Evolutionary conservation across 1,284 basidiomycete genomes (phyloP), one percentile per base, ranked within the genome.

Genomic region (Ustilago sp.): DNA sequence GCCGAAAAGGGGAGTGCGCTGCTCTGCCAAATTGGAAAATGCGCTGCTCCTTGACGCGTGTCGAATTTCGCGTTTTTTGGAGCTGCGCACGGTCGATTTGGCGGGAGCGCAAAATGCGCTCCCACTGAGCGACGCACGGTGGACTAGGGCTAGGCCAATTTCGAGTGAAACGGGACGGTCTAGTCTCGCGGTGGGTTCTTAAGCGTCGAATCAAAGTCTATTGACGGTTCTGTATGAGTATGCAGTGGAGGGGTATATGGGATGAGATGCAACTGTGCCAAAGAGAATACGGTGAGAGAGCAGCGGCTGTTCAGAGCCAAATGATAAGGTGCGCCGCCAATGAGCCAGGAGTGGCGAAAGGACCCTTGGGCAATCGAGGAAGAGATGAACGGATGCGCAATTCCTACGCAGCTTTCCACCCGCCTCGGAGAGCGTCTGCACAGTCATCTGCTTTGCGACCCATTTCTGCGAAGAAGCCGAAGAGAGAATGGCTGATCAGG

Each of bases 401-500:
- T 4, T 8, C 4, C 48, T 50, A 32, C 23, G 23, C 28, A 13
- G 65, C 32, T 48, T 71, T 71, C 69, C 69, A 71, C 39, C 69
- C 69, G 23, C 39, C 56, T 15, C 69, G 41, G 7, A 71, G 59
- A 3, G 63, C 38, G 8, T 71, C 63, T 31, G 55, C 59, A 38
- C 77, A 80, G 6, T 56, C 48, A 50, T 74, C 74, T 32, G 50
- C 41, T 39, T 68, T 77, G 47, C 71, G 68, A 2, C 77, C 77
- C 9, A 74, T 52, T 43, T 81, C 72, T 12, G 58, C 57, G 15
- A 81, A 28, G 55, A 71, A 74, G 35, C 75, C 68, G 48, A 81
- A 80, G 48, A 80, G 45, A 17, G 62, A 63, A 34, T 74, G 68
- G 34, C 67, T 74, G 61, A 81, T 70, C 68, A 77, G 59, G 50